Evolutionary conservation across 2,329 filamentous ascomycete genomes (phyloP), one percentile per base, ranked within the genome.

Genomic region (Geosmithia putterillii): DNA sequence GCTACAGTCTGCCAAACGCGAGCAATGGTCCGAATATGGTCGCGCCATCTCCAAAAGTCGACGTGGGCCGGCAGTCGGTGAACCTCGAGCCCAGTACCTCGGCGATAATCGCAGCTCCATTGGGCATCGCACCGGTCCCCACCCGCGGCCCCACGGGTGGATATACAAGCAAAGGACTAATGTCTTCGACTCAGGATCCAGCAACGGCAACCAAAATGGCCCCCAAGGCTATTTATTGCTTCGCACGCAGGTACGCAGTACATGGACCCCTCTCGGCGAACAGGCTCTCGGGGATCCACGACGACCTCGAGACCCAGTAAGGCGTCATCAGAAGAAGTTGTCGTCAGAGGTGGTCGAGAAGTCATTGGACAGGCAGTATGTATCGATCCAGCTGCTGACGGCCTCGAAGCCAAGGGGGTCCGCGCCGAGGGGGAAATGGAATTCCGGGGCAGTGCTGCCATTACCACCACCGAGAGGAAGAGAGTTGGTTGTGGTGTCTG

Each of bases 401-500:
- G 40, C 18, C 14, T 23, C 40, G 21, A 23, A 41, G 21, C 18
- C 23, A 17, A 41, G 23, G 15, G 40, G 40, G 14, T 41, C 40
- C 4, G 19, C 23, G 6, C 19, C 19, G 18, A 28, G 23, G 10
- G 15, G 21, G n/a, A 41, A 25, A 10, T 41, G 40, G 17, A 21
- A 14, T 41, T 12, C 40, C 17, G 21, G 17, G 20, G 40, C n/a
- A 14, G 19, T 32, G 43, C 41, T 45, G 40, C 45, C 45, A 42
- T 44, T 44, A 49, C 43, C 50, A 52, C n/a, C n/a, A n/a, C n/a
- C n/a, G n/a, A 19, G 18, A 37, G 15, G 36, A 18, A 9, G 36
- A 21, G 36, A 38, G 20, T n/a, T 38, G 9, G 28, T 34, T 34
- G 9, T 9, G n/a, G 9, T 9, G 9, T 34, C 9, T n/a, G n/a